Conservation (phyloP, 345 rosid species). For the Xanthoceras sorbifolium region DNA sequence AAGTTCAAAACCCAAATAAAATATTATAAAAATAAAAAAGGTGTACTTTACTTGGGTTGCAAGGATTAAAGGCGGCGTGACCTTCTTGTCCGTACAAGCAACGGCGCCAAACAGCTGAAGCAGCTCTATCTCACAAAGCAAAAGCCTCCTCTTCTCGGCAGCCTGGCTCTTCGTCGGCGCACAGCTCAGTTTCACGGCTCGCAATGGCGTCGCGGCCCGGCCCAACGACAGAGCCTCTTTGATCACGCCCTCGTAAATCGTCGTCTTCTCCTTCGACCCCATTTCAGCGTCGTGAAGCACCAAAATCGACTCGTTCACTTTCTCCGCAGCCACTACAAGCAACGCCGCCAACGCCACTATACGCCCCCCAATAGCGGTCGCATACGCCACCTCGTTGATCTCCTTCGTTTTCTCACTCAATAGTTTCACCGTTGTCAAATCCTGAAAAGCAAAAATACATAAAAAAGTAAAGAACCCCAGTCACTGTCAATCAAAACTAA, state of each 20-base stretch:
- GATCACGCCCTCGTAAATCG: conserved; percentile 63
- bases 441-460: conserved; percentile 39
- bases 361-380: conserved; percentile 49
- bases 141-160: conserved; percentile 49
- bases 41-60: conserved; percentile 56
- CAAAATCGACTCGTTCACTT: conserved; percentile 43
- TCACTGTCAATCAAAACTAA: too few relatives aligned
- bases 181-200: conserved; percentile 27
- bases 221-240: conserved; percentile 51
- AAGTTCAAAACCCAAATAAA: background rate
- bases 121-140: conserved; percentile 68
- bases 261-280: conserved; percentile 45
- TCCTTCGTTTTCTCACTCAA: conserved; percentile 64
- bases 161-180: conserved; percentile 28
- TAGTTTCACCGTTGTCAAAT: conserved; percentile 54
- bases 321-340: conserved; percentile 55
- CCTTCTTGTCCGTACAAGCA: conserved; percentile 43
- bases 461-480: background rate
- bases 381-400: conserved; percentile 51
- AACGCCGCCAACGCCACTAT: conserved; percentile 57
- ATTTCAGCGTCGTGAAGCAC: conserved; percentile 38
- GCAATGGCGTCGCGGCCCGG: conserved; percentile 19
- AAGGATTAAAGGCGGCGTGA: conserved; percentile 49
- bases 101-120: conserved; percentile 72
- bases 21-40: background rate